Evolutionary conservation across 306 rosid genomes (phyloP).

Genomic region (Nissolia schottii): DNA sequence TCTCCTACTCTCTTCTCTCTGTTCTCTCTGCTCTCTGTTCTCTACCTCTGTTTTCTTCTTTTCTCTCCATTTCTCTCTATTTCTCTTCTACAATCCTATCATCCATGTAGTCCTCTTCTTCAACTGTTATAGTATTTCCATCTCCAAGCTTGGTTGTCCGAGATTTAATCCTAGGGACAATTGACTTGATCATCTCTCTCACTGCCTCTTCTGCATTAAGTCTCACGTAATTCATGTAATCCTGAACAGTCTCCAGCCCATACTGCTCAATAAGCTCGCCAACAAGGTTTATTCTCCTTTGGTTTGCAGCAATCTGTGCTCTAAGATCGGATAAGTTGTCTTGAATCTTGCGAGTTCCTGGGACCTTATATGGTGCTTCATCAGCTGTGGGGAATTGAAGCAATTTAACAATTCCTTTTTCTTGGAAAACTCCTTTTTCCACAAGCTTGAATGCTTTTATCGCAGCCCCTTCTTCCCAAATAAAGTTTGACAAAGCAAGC

Average conservation of each 20-base stretch:
- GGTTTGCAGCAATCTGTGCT: constrained; percentile 94
- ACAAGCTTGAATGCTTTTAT: constrained; percentile 85
- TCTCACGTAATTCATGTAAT: constrained; percentile 84
- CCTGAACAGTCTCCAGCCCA: constrained; percentile 79
- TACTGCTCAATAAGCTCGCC: constrained; percentile 80
- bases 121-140: constrained; percentile 40
- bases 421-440: constrained; percentile 74
- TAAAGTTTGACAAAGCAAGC: constrained; percentile 87
- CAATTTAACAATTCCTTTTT: constrained; percentile 66
- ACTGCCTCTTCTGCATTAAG: constrained; percentile 89
- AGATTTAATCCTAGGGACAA: constrained; percentile 53
- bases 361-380: constrained; percentile 36
- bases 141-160: constrained; percentile 18
- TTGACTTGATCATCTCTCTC: constrained; percentile 83
- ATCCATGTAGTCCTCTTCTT: constrained; percentile 96
- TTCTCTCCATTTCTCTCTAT: no score
- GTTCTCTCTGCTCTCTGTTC: no score
- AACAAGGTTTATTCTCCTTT: constrained; percentile 75
- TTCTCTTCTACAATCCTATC: constrained; percentile 86
- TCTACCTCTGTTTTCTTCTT: no score
- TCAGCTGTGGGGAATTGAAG: constrained; percentile 58
- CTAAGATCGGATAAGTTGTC: constrained; percentile 90
- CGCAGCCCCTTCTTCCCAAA: constrained; percentile 92
- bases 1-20: no score
- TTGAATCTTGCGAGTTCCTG: constrained; percentile 80